Evolutionary conservation across 371 early-diverging fungal species (phyloP), one percentile per base, ranked within the genome.

Genomic region (Massospora cicadina): DNA sequence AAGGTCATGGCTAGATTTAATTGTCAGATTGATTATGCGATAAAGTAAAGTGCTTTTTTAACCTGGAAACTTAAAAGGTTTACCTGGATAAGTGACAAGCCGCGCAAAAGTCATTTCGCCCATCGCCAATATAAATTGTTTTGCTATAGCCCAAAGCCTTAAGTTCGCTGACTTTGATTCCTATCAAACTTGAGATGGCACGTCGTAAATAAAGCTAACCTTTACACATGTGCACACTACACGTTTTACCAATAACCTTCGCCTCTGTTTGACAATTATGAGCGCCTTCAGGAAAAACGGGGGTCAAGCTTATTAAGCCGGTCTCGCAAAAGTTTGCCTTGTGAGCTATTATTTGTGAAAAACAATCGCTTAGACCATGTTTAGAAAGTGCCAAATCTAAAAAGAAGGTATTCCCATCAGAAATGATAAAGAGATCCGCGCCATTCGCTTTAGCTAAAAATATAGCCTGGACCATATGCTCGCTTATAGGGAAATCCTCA

Each of bases 51-150:
- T 57, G 28, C 26, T 57, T 5, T 10, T n/a, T n/a, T n/a, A n/a
- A n/a, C n/a, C n/a, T n/a, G n/a, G 26, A 57, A 25, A 27, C 10
- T 2, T 12, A 26, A 12, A 57, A 57, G 23, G 3, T 10, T 57
- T 57, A 57, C 57, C 28, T 57, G 57, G 2, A 5, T 10, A 57
- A 27, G 7, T 57, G 2, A 27, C 57, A 57, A 12, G 25, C 57
- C 10, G 57, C 57, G 26, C 57, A 57, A 27, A 57, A 57, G 26
- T 57, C 57, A 21, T 57, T 57, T 21, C 26, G 10, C 10, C 57
- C 57, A 26, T 57, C 57, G 25, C 57, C 57, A 57, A 57, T 57
- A 57, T 57, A 57, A 10, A 57, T 57, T 21, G 57, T 57, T 21
- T 57, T 57, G 21, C 25, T 10, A 26, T 57, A 57, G 3, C 26